Evolutionary conservation across 179 eudicot species (phyloP), one percentile per base, ranked within the genome.

Genomic region (Patellifolia procumbens): DNA sequence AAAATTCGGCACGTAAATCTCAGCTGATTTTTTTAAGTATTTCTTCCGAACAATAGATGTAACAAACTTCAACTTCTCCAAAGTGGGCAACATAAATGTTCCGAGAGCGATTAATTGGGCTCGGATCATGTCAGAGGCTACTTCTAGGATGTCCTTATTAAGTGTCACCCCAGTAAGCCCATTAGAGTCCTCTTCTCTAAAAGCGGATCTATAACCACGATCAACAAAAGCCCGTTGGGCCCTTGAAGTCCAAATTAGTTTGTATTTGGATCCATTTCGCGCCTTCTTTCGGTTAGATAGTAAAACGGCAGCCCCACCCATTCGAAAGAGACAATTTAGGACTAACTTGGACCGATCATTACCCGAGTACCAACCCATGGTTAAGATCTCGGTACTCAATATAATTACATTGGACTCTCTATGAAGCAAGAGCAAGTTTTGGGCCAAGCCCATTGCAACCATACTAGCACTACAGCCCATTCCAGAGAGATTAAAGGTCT

Each of bases 401-500:
- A 92, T 67, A 10, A 92, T 83, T 1, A 85, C 94, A 28, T 87
- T 83, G 7, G 85, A 87, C 56, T 89, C 83, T 39, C 65, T 78
- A 69, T 85, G 87, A 42, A 76, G 84, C 70, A 79, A 82, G 5
- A 92, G 70, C 4, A 91, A 52, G 58, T 84, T 76, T 62, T 80
- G 73, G 24, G 91, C 96, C 85, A 89, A 66, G 74, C 84, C 83
- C 17, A 92, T 20, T 0, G 79, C 82, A 1, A 87, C 28, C 75
- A 89, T 85, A 68, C 96, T 91, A 1, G 94, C 96, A 72, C 94
- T 89, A 73, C 97, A 92, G 48, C 97, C 97, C 97, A 92, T 92
- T 9, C 97, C 97, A 3, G 88, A 84, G 37, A 92, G 45, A 15
- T 65, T 91, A 60, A 77, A 92, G 76, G 84, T 80, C 80, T 86